Percentiles rank a stretch among this genome's conserved stretches.
Evolutionary conservation across 164 flowering plant genomes (phyloP).

Genomic region (Sedum album): DNA sequence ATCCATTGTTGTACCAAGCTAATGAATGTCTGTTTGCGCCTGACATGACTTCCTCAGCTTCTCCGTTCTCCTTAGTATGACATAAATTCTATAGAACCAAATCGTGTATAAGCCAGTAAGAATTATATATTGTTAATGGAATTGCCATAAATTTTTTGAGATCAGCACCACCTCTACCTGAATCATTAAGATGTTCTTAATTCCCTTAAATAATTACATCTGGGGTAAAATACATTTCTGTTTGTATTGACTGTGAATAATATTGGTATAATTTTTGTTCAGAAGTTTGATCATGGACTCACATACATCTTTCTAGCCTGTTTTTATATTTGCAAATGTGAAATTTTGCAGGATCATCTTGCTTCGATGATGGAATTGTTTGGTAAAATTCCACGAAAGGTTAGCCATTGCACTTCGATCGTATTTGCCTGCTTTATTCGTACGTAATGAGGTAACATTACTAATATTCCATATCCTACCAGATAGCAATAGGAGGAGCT

Average conservation of each 20-base stretch:
- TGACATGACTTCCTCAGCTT: too few relatives aligned
- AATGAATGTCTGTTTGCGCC: too few relatives aligned
- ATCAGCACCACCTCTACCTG: not conserved
- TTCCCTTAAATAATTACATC: not conserved
- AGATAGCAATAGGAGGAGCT: slow-evolving; percentile 72
- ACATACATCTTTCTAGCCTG: too few relatives aligned
- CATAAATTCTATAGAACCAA: too few relatives aligned
- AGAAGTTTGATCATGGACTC: not conserved
- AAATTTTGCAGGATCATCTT: slow-evolving; percentile 69
- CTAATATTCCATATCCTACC: slow-evolving; percentile 2
- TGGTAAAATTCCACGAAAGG: slow-evolving; percentile 95
- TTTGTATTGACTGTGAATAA: not conserved
- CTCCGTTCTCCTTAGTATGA: too few relatives aligned
- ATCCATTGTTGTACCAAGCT: too few relatives aligned
- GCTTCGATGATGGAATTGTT: slow-evolving; percentile 96
- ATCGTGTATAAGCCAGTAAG: not conserved
- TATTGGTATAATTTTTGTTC: not conserved
- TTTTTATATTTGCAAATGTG: not conserved
- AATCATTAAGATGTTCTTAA: not conserved
- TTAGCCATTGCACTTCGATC: slow-evolving; percentile 11
- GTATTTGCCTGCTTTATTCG: not conserved
- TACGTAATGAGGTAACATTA: not conserved
- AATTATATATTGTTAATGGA: not conserved
- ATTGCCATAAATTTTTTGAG: not conserved
- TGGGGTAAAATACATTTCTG: not conserved